These are phyloP conservation scores for Teratosphaeriaceae sp. DNA, from an alignment of 2,329 filamentous ascomycete species.

Conservation along the genomic window DNA sequence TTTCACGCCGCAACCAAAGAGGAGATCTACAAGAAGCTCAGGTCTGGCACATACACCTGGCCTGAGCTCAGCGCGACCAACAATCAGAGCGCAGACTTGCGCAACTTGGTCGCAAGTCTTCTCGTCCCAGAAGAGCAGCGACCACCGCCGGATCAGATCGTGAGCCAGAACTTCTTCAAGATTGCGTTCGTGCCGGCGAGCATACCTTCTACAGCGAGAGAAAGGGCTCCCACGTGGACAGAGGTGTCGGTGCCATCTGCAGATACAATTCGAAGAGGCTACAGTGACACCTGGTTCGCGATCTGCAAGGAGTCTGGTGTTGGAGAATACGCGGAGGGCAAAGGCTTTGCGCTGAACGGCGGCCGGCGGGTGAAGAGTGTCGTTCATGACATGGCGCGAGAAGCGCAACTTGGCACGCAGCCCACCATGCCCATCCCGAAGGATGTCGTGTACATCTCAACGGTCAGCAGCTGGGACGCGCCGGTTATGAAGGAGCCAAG, in stretches of 20 bases:
- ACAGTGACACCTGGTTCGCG: slow-evolving; percentile 45
- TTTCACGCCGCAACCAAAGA: slow-evolving; percentile 90
- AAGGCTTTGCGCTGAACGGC: slow-evolving; percentile 40
- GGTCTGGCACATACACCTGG: slow-evolving; percentile 74
- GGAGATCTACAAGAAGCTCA: slow-evolving; percentile 67
- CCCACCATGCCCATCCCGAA: slow-evolving; percentile 44
- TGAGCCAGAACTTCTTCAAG: slow-evolving; percentile 73
- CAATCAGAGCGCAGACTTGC: slow-evolving; percentile 69
- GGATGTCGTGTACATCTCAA: slow-evolving; percentile 41
- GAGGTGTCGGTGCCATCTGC: slow-evolving; percentile 38
- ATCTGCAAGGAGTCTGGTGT: slow-evolving; percentile 46
- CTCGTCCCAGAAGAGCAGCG: slow-evolving; percentile 68
- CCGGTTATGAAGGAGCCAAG: slow-evolving; percentile 30
- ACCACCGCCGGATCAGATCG: slow-evolving; percentile 69
- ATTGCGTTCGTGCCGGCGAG: slow-evolving; percentile 63
- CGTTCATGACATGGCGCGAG: slow-evolving; percentile 44
- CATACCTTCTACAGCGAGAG: slow-evolving; percentile 40
- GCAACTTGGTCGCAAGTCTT: slow-evolving; percentile 70
- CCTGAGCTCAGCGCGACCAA: slow-evolving; percentile 58
- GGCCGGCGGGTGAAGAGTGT: slow-evolving; percentile 43
- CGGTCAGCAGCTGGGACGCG: slow-evolving; percentile 30
- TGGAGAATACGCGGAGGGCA: slow-evolving; percentile 41
- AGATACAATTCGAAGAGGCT: slow-evolving; percentile 39
- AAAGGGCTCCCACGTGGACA: slow-evolving; percentile 41
- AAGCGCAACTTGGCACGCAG: slow-evolving; percentile 41